Base-by-base conservation (phyloP, 2,329 filamentous ascomycete species). In the Neoarthrinium moseri region DNA sequence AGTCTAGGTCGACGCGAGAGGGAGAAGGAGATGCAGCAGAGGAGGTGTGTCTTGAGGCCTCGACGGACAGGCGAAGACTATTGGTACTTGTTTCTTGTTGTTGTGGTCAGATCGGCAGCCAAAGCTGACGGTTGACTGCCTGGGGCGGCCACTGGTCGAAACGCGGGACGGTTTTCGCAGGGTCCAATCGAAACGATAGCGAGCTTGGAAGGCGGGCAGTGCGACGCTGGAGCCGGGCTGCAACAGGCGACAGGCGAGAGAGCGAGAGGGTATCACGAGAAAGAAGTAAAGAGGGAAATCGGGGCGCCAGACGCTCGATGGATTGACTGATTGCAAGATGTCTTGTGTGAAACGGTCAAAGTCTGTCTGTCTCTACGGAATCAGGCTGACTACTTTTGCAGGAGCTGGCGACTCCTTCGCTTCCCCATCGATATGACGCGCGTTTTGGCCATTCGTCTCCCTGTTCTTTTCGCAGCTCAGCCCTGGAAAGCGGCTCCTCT, bases 401-500 rank as follows among this genome's bases (percentile, higher is more conserved):
- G 32, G 10, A 11, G 24, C 27, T 43, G 29, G 17, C 18, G 18
- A 34, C 15, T 7, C 26, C 41, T 32, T 24, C 29, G 33, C 32
- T 17, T 24, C 24, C 30, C 11, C 13, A 13, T 27, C 41, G n/a
- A 24, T 44, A 44, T 44, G 41, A 50, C 47, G 49, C 49, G 51
- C 53, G 53, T 55, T 44, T 36, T 26, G 32, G 20, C 18, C 41
- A 7, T 36, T 24, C 21, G 32, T 35, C 23, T 30, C 43, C 44
- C 34, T 34, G 42, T 46, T 42, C 43, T 49, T 49, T 49, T 49
- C 43, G 37, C 33, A 46, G 43, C 47, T 49, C 47, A 49, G 47
- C 47, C 47, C 47, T 44, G 32, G 27, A 7, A 20, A 26, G 17
- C n/a, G 15, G 21, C 27, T 35, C 18, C 23, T 34, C 15, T 36